A percentile compares a stretch with the other conserved stretches of the same genome.
Evolutionary conservation across 2,329 filamentous ascomycete genomes (phyloP).

Genomic region (Xenoacremonium recifei): DNA sequence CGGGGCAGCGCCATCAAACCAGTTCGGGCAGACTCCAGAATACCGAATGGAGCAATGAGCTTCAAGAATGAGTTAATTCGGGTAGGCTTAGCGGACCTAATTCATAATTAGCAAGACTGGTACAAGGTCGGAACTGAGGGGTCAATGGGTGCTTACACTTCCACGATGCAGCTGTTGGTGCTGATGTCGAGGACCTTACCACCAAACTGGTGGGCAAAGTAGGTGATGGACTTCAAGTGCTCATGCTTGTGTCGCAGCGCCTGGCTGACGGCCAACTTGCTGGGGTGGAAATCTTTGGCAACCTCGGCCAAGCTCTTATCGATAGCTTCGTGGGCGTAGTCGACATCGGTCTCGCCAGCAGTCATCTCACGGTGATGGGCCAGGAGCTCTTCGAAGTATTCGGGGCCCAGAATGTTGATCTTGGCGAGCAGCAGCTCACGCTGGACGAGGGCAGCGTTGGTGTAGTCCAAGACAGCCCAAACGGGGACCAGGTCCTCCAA

Average conservation of each 20-base stretch:
- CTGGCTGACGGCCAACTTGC: slow-evolving; percentile 79
- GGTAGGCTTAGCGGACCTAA: slow-evolving; percentile 82
- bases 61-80: slow-evolving; percentile 98
- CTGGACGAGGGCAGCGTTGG: slow-evolving; percentile 87
- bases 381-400: slow-evolving; percentile 97
- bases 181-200: slow-evolving; percentile 98
- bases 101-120: neutral
- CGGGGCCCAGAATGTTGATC: slow-evolving; percentile 92
- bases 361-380: slow-evolving; percentile 92
- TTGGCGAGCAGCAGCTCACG: slow-evolving; percentile 93
- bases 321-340: slow-evolving; percentile 39
- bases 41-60: slow-evolving; percentile 89
- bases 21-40: slow-evolving; percentile 91
- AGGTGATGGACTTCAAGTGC: slow-evolving; percentile 93
- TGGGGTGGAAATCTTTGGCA: slow-evolving; percentile 80
- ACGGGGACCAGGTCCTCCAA: slow-evolving; percentile 96
- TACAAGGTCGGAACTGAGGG: neutral
- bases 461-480: slow-evolving; percentile 98
- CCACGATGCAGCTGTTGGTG: slow-evolving; percentile 97
- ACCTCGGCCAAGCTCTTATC: slow-evolving; percentile 44
- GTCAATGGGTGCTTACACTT: slow-evolving; percentile 65
- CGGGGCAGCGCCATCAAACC: slow-evolving; percentile 96
- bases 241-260: slow-evolving; percentile 96
- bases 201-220: slow-evolving; percentile 94
- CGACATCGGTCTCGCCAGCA: slow-evolving; percentile 43